A percentile compares a stretch with the other conserved stretches of the same genome.
Evolutionary conservation across 768 basidiomycete genomes (phyloP).

Genomic region (Hebeloma cylindrosporum): DNA sequence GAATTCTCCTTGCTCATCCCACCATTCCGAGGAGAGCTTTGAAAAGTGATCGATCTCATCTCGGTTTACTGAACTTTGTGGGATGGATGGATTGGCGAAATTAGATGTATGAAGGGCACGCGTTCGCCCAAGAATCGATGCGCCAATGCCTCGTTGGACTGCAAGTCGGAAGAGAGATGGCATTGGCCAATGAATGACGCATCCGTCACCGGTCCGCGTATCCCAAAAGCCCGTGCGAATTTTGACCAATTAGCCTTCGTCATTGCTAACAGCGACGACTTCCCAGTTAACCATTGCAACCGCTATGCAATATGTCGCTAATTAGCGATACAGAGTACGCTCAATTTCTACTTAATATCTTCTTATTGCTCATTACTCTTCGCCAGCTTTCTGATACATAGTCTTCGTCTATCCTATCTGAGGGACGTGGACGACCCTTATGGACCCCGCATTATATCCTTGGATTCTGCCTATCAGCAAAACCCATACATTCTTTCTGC

Average conservation of each 20-base stretch:
- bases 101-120: no score
- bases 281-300: no score
- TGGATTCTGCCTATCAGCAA: conserved; percentile 72
- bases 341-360: conserved; percentile 1
- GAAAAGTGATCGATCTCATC: conserved; percentile 90
- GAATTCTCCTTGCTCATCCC: conserved; percentile 94
- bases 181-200: no score
- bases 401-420: conserved; percentile 82
- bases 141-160: no score
- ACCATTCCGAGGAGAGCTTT: conserved; percentile 87
- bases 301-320: conserved; percentile 20
- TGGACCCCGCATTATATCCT: conserved; percentile 75
- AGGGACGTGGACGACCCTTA: conserved; percentile 87
- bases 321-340: conserved; percentile 26
- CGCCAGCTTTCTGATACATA: conserved; percentile 72
- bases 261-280: no score
- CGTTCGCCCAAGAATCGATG: no score
- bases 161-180: no score
- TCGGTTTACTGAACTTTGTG: conserved; percentile 60
- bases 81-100: no score
- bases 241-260: no score
- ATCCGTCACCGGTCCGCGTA: no score
- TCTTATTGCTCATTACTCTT: conserved; percentile 5
- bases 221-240: no score
- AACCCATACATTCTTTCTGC: conserved; percentile 85